Conservation (phyloP, 2,329 filamentous ascomycete species). For the Akanthomyces lecanii region DNA sequence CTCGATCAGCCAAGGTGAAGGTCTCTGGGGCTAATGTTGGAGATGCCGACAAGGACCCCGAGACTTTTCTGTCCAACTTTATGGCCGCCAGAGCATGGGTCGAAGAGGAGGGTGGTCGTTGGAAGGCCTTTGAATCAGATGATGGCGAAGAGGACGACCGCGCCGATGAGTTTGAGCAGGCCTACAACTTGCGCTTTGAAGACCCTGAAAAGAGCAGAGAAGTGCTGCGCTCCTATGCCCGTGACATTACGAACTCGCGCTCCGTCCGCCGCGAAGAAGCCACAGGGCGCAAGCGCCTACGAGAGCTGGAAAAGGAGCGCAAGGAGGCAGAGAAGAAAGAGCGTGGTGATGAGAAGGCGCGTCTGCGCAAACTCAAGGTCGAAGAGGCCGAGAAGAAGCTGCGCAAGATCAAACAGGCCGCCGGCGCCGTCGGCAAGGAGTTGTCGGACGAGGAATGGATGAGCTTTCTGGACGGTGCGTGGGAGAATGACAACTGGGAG, state of each 20-base stretch:
- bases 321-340: constrained; percentile 75
- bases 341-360: constrained; percentile 74
- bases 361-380: constrained; percentile 80
- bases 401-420: constrained; percentile 81
- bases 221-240: constrained; percentile 79
- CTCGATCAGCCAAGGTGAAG: constrained; percentile 44
- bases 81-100: constrained; percentile 90
- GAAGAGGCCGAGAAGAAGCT: constrained; percentile 88
- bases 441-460: constrained; percentile 76
- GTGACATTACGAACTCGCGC: constrained; percentile 75
- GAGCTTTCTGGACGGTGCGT: constrained; percentile 78
- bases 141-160: constrained; percentile 76
- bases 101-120: constrained; percentile 59
- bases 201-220: constrained; percentile 86
- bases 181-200: constrained; percentile 95
- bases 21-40: constrained; percentile 61
- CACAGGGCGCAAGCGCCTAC: constrained; percentile 69
- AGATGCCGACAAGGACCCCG: constrained; percentile 81
- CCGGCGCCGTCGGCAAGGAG: constrained; percentile 66
- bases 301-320: constrained; percentile 72
- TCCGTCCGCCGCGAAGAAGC: constrained; percentile 83
- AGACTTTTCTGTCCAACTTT: constrained; percentile 92
- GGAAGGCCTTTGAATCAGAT: constrained; percentile 86
- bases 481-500: constrained; percentile 88
- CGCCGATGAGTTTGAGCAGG: constrained; percentile 84